A percentile compares a stretch with the other conserved stretches of the same genome.
phyloP scores from a whole-genome alignment of 345 rosid genomes.

The Aegle marmelos region DNA sequence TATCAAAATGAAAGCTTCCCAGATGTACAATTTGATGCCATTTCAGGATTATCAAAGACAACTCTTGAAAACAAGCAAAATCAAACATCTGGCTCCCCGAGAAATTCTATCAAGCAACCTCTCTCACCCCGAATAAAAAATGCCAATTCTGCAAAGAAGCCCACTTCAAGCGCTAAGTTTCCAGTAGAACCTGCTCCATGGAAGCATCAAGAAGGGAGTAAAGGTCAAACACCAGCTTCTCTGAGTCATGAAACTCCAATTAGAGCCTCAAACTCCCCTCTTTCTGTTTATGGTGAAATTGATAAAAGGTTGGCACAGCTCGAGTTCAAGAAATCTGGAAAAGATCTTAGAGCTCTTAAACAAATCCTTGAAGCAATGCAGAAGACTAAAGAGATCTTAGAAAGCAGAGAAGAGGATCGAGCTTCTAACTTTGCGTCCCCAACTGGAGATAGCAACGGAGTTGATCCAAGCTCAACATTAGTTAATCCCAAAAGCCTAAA shows the following conservation, averaged over 20 bases:
- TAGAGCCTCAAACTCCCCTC: conserved; percentile 28
- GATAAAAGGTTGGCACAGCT: conserved; percentile 75
- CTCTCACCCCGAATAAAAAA: conserved; percentile 38
- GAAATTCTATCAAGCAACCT: conserved; percentile 41
- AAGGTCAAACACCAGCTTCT: conserved; percentile 35
- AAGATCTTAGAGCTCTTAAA: conserved; percentile 84
- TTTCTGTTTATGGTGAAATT: conserved; percentile 70
- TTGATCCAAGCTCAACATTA: conserved; percentile 31
- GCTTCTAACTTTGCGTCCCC: conserved; percentile 24
- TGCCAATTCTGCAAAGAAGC: conserved; percentile 40
- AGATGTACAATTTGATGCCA: conserved; percentile 24
- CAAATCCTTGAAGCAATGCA: conserved; percentile 88
- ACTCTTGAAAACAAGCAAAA: conserved; percentile 34
- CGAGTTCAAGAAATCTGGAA: conserved; percentile 72
- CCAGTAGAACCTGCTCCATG: conserved; percentile 68
- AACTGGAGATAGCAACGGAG: conserved; percentile 19
- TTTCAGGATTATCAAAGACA: conserved; percentile 28
- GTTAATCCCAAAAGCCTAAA: conserved; percentile 17
- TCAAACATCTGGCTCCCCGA: conserved; percentile 41
- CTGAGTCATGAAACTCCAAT: conserved; percentile 27
- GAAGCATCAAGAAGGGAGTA: conserved; percentile 58
- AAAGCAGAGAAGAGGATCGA: conserved; percentile 39
- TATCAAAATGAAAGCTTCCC: conserved; percentile 16
- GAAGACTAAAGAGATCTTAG: conserved; percentile 45
- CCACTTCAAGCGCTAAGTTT: conserved; percentile 41